Base-by-base conservation (phyloP, 768 basidiomycete species). In the Strobilomyces echinocephalus region DNA sequence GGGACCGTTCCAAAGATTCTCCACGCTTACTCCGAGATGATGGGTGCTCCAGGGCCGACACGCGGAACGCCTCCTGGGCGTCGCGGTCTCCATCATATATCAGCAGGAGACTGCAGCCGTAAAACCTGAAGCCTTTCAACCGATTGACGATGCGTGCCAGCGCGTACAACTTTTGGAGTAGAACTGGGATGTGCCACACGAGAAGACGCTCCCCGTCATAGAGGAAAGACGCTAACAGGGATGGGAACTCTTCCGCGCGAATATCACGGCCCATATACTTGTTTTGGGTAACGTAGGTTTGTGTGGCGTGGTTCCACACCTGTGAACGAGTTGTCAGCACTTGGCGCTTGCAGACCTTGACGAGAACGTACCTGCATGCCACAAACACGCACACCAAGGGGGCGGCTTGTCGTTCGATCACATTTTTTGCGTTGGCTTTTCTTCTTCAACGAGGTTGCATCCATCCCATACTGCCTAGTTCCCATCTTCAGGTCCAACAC, bases 401-500 rank as follows among this genome's bases (percentile, higher is more conserved):
- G 80, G 60, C 91, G 77, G 69, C 94, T 97, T 20, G 97, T 98
- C 48, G 97, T 97, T 50, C 88, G 79, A 66, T 97, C 94, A 67
- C 97, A 98, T 73, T 99, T 99, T 73, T 97, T 97, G 50, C 95
- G 83, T 74, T 99, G 97, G 66, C 95, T 97, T 75, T 88, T 94
- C 81, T 97, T 97, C 76, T 99, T 99, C 49, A 83, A 76, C 1
- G 85, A 73, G 9, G 87, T 88, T 24, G 97, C 97, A 61, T 97
- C 92, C 74, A 95, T 89, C 18, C 97, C 97, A 71, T 98, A 97
- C 73, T 99, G 97, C 33, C 97, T 79, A 30, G 95, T 97, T n/a
- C 97, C 97, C 97, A 98, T 98, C 77, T 99, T 99, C 62, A 99
- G 76, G 71, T 99, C 97, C 63, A 98, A 82, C 39, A 99, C 95